These are phyloP conservation scores for Aspergillus neoniger DNA, from an alignment of 2,329 filamentous ascomycete genomes.

Conservation along the genomic window DNA sequence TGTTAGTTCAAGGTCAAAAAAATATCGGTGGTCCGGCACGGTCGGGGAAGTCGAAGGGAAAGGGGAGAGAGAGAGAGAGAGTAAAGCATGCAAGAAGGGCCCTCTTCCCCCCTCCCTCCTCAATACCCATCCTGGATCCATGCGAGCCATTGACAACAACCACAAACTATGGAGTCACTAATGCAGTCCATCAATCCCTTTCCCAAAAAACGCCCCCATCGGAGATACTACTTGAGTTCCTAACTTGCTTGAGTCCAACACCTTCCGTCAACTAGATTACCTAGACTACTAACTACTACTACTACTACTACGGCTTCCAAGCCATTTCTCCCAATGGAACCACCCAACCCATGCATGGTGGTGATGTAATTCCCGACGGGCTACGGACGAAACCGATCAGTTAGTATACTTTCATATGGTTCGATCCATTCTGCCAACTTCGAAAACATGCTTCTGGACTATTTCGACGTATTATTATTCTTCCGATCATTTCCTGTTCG, in stretches of 20 bases:
- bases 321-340: not conserved
- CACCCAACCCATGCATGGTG: not conserved
- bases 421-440: not conserved
- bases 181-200: not conserved
- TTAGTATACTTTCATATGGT: not conserved
- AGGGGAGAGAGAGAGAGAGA: not conserved
- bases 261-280: too few species aligned
- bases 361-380: slow-evolving; percentile 3
- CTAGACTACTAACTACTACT: not conserved
- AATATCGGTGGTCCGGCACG: not conserved
- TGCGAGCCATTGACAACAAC: not conserved
- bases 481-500: not conserved
- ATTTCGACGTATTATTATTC: not conserved
- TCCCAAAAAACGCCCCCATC: not conserved
- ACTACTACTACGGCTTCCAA: not conserved
- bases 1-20: not conserved
- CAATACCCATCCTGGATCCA: not conserved
- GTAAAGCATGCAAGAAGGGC: not conserved
- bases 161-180: not conserved
- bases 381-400: not conserved
- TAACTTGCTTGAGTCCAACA: not conserved
- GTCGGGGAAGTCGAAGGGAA: not conserved
- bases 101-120: not conserved
- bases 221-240: not conserved
- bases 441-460: not conserved